Conservation (phyloP, 1,139 yeast species). For the Suhomyces bribrorum region DNA sequence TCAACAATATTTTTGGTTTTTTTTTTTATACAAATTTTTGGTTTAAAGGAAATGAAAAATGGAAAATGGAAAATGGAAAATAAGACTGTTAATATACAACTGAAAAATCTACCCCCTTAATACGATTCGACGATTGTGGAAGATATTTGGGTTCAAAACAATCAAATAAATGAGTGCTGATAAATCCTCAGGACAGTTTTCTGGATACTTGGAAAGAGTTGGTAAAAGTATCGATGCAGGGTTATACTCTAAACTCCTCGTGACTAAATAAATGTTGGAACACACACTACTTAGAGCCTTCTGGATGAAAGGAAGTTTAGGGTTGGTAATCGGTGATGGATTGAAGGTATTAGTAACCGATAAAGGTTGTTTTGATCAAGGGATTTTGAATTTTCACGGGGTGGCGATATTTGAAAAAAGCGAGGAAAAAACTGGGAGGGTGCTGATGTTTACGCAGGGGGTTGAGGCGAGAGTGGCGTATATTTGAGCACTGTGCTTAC, state of each 20-base stretch:
- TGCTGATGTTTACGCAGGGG: constrained; percentile 11
- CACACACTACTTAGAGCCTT: constrained; percentile 8
- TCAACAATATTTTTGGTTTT: constrained; percentile 10
- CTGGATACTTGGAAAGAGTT: constrained; percentile 7
- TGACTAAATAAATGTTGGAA: constrained; percentile 7
- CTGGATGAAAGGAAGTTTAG: constrained; percentile 11
- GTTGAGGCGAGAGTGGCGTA: background rate
- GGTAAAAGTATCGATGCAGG: constrained; percentile 10
- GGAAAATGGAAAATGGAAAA: too few relatives aligned
- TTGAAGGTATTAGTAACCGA: constrained; percentile 11
- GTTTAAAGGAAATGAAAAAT: constrained; percentile 8
- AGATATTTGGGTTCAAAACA: constrained; percentile 14
- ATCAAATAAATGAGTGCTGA: constrained; percentile 32
- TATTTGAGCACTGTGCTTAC: constrained; percentile 1
- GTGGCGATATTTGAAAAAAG: constrained; percentile 18
- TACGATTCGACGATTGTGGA: constrained; percentile 1
- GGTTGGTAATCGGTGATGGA: constrained; percentile 15
- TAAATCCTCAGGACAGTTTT: constrained; percentile 8
- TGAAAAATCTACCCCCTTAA: constrained; percentile 10
- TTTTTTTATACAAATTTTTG: constrained; percentile 15
- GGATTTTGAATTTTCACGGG: constrained; percentile 16
- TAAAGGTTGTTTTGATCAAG: constrained; percentile 15
- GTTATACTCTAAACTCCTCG: constrained; percentile 15
- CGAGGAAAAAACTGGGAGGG: constrained; percentile 10
- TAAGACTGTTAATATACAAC: constrained; percentile 9